Conservation (phyloP, 805 yeast genomes). For the Kuraishia ogatae region DNA sequence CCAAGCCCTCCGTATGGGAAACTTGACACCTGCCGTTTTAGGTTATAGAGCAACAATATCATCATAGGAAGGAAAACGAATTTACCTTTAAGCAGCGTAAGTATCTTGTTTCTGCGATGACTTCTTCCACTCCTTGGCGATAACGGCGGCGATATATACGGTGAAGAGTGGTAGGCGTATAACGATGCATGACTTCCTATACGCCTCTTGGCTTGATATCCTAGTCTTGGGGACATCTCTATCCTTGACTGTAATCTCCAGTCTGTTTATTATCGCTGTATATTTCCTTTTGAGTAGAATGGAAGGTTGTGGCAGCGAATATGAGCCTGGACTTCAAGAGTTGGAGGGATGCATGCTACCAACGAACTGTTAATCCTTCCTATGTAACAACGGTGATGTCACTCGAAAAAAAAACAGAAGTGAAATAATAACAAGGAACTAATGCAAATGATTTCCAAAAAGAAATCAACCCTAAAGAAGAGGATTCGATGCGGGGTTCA, state of each 20-base stretch:
- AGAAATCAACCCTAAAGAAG: background rate
- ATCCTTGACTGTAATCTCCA: no score
- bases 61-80: background rate
- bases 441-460: no score
- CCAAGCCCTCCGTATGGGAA: background rate
- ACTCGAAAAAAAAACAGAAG: background rate
- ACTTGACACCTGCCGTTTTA: background rate
- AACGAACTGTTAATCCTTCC: background rate
- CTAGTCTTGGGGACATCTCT: background rate
- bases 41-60: background rate
- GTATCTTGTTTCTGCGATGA: background rate
- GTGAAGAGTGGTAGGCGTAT: background rate
- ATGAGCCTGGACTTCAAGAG: background rate
- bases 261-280: no score
- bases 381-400: background rate
- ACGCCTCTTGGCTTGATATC: background rate
- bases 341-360: background rate
- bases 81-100: background rate
- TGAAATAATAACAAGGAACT: background rate
- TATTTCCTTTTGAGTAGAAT: no score
- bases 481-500: background rate
- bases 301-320: background rate
- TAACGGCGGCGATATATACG: background rate
- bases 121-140: background rate
- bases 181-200: background rate